phyloP scores from a whole-genome alignment of 2,329 filamentous ascomycete species.

The Cladophialophora chaetospira region DNA sequence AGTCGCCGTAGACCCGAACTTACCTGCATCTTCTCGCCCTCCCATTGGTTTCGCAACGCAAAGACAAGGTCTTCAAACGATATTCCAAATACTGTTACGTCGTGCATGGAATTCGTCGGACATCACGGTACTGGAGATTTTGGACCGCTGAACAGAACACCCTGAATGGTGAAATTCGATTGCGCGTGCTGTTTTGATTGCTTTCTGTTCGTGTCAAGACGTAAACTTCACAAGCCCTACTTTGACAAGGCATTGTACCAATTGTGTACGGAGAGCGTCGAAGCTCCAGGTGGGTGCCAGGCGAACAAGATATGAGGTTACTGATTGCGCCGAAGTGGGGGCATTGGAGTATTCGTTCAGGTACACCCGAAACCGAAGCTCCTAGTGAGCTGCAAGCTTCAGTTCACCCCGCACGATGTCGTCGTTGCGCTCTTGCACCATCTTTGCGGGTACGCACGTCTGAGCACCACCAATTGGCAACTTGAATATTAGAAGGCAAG shows the following conservation, averaged over 20 bases:
- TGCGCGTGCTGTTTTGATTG: too few relatives aligned
- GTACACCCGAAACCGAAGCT: not conserved
- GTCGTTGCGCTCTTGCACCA: not conserved
- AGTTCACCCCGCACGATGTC: not conserved
- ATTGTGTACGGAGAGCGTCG: too few relatives aligned
- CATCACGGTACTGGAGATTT: too few relatives aligned
- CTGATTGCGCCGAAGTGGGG: too few relatives aligned
- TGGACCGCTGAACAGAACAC: too few relatives aligned
- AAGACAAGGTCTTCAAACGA: not conserved
- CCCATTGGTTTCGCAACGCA: not conserved
- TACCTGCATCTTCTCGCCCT: not conserved
- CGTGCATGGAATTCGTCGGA: not conserved
- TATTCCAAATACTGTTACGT: constrained; percentile 1
- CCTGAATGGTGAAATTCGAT: too few relatives aligned
- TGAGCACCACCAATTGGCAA: not conserved
- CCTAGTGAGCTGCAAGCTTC: not conserved
- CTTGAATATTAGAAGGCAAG: not conserved
- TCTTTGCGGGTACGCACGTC: not conserved
- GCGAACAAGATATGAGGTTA: too few relatives aligned
- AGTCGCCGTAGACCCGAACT: not conserved
- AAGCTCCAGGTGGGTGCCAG: too few relatives aligned
- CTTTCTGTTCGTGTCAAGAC: too few relatives aligned
- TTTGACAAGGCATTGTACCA: too few relatives aligned
- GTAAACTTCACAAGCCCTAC: too few relatives aligned
- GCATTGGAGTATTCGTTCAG: not conserved